Evolutionary conservation across 1,284 basidiomycete species (phyloP).

Genomic region (Ceraceosorus bombacis): DNA sequence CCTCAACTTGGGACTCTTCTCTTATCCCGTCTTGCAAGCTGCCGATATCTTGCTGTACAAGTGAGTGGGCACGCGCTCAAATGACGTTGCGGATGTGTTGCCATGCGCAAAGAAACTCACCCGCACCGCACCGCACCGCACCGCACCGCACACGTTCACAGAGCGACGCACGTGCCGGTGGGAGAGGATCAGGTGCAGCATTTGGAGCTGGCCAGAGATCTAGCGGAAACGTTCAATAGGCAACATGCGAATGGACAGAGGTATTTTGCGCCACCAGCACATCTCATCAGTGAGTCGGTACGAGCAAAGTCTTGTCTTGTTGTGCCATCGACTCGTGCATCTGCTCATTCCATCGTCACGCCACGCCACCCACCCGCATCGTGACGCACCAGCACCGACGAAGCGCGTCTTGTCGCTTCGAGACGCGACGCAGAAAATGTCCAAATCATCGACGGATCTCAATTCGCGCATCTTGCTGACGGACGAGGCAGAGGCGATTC

Average conservation of each 20-base stretch:
- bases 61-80: slow-evolving; percentile 51
- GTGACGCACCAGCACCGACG: slow-evolving; percentile 57
- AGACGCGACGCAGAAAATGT: slow-evolving; percentile 85
- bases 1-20: slow-evolving; percentile 69
- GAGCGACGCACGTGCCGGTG: slow-evolving; percentile 85
- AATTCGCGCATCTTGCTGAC: slow-evolving; percentile 80
- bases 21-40: slow-evolving; percentile 87
- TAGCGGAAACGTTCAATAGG: slow-evolving; percentile 76
- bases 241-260: slow-evolving; percentile 45
- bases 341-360: not conserved
- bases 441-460: slow-evolving; percentile 74
- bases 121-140: too few relatives aligned
- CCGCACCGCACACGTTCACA: slow-evolving; percentile 38
- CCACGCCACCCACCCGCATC: slow-evolving; percentile 4
- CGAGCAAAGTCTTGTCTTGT: not conserved
- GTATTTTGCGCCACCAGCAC: slow-evolving; percentile 68
- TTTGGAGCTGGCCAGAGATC: slow-evolving; percentile 73
- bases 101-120: not conserved
- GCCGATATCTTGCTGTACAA: slow-evolving; percentile 83
- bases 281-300: slow-evolving; percentile 62
- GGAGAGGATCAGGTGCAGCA: slow-evolving; percentile 94
- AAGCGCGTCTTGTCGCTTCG: slow-evolving; percentile 66
- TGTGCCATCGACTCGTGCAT: not conserved
- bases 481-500: slow-evolving; percentile 62
- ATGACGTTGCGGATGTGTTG: not conserved